These are phyloP conservation scores for Diutina neorugosa DNA, from an alignment of 1,139 yeast species.

Conservation along the genomic window DNA sequence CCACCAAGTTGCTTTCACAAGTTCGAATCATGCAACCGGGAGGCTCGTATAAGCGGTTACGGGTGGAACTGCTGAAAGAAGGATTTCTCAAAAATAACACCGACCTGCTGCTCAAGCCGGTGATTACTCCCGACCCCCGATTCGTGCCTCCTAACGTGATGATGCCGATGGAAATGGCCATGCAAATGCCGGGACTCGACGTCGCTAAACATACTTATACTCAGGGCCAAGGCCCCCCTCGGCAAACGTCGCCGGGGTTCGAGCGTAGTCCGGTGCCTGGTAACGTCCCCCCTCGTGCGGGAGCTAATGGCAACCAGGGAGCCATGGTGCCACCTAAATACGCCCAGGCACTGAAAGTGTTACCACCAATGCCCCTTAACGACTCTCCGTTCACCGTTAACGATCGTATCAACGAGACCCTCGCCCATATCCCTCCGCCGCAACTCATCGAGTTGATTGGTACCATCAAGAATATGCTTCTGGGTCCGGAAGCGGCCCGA, in stretches of 20 bases:
- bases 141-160: slow-evolving; percentile 1
- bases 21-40: slow-evolving; percentile 24
- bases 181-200: background rate
- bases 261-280: background rate
- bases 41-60: slow-evolving; percentile 26
- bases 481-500: slow-evolving; percentile 38
- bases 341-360: slow-evolving; percentile 35
- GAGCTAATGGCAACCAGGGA: slow-evolving; percentile 10
- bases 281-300: background rate
- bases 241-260: background rate
- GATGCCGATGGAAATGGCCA: background rate
- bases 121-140: background rate
- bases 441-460: slow-evolving; percentile 56
- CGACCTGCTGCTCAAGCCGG: background rate
- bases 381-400: slow-evolving; percentile 29
- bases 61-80: slow-evolving; percentile 53
- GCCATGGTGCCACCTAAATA: slow-evolving; percentile 10
- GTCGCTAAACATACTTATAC: background rate
- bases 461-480: slow-evolving; percentile 41
- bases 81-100: slow-evolving; percentile 30
- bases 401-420: slow-evolving; percentile 42
- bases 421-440: slow-evolving; percentile 55
- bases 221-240: background rate
- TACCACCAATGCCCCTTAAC: slow-evolving; percentile 15
- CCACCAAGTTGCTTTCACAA: slow-evolving; percentile 29